Evolutionary conservation across 2,329 filamentous ascomycete species (phyloP).

Genomic region (Keithomyces neogunnii): DNA sequence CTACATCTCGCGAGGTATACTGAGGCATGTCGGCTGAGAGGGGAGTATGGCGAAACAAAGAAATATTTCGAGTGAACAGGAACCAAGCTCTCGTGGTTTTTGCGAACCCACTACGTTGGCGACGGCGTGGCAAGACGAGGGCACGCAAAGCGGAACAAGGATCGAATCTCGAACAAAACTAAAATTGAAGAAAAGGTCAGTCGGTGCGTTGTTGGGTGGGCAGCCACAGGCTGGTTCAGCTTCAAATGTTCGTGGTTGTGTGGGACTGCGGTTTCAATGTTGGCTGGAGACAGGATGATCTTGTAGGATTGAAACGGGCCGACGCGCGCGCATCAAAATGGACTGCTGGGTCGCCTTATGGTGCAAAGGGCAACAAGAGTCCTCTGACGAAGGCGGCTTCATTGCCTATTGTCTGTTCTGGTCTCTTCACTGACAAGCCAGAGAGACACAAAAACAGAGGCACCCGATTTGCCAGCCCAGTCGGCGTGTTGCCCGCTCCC

Average conservation of each 20-base stretch:
- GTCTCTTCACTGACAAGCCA: neutral
- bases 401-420: neutral
- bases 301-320: too few relatives aligned
- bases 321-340: too few relatives aligned
- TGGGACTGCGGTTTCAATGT: neutral
- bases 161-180: slow-evolving; percentile 6
- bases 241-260: neutral
- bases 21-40: slow-evolving; percentile 45
- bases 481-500: neutral
- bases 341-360: too few relatives aligned
- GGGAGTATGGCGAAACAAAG: neutral
- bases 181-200: neutral
- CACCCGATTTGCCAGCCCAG: neutral
- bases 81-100: neutral
- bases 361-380: too few relatives aligned
- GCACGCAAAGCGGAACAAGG: neutral
- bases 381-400: too few relatives aligned
- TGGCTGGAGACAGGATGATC: neutral
- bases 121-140: neutral
- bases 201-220: too few relatives aligned
- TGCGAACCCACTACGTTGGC: slow-evolving; percentile 11
- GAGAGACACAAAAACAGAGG: neutral
- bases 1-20: slow-evolving; percentile 59
- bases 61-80: neutral
- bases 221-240: neutral